These are phyloP conservation scores for Teratosphaeria viscida DNA, from an alignment of 2,329 filamentous ascomycete genomes.

Conservation along the genomic window DNA sequence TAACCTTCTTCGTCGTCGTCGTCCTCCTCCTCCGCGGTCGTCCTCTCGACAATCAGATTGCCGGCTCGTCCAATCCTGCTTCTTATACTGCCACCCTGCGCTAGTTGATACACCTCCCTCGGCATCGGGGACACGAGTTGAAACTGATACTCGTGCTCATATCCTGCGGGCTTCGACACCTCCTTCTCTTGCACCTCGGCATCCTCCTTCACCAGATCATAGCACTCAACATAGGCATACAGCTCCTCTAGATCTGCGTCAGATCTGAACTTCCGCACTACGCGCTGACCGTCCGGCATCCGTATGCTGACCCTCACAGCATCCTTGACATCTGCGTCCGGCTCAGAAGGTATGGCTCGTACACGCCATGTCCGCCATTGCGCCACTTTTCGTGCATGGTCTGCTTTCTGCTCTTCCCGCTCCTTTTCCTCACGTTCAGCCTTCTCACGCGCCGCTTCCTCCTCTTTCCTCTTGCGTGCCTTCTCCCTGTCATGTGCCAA, in stretches of 20 bases:
- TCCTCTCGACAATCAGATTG: slow-evolving; percentile 78
- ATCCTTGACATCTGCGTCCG: slow-evolving; percentile 51
- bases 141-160: slow-evolving; percentile 77
- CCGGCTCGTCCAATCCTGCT: slow-evolving; percentile 71
- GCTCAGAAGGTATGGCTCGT: slow-evolving; percentile 56
- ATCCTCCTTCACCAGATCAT: slow-evolving; percentile 47
- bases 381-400: slow-evolving; percentile 42
- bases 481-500: slow-evolving; percentile 81
- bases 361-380: slow-evolving; percentile 79
- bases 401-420: slow-evolving; percentile 51
- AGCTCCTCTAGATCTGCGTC: slow-evolving; percentile 73
- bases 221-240: slow-evolving; percentile 93
- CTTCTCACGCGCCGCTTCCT: slow-evolving; percentile 52
- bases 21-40: slow-evolving; percentile 45
- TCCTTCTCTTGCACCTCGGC: slow-evolving; percentile 27
- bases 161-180: slow-evolving; percentile 50
- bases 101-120: slow-evolving; percentile 65
- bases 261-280: slow-evolving; percentile 63
- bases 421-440: slow-evolving; percentile 58
- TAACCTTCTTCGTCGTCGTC: slow-evolving; percentile 32
- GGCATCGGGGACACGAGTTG: slow-evolving; percentile 78
- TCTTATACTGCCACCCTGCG: slow-evolving; percentile 53
- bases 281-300: slow-evolving; percentile 56
- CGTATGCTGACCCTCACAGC: slow-evolving; percentile 60
- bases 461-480: slow-evolving; percentile 64